Evolutionary conservation across 179 eudicot species (phyloP).

Genomic region (Corrigiola litoralis): DNA sequence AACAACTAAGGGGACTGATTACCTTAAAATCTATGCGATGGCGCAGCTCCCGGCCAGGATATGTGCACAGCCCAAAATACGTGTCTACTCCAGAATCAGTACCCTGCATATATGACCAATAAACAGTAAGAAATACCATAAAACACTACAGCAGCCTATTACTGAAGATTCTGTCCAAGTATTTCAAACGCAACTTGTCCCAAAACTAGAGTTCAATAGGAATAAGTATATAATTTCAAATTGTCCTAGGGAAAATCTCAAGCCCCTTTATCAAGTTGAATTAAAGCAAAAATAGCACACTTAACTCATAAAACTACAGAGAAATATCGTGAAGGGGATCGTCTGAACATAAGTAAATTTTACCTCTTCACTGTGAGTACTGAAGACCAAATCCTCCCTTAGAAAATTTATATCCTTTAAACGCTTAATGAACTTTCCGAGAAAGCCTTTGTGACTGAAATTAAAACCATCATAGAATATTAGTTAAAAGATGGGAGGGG

Average conservation of each 20-base stretch:
- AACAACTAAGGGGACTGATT: too few relatives aligned
- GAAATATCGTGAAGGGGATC: too few relatives aligned
- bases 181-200: too few relatives aligned
- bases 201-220: too few relatives aligned
- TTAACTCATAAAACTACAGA: too few relatives aligned
- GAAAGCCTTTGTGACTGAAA: constrained; percentile 83
- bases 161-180: too few relatives aligned
- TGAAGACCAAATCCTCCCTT: constrained; percentile 81
- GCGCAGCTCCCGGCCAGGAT: constrained; percentile 85
- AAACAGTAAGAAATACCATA: not conserved
- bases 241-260: too few relatives aligned
- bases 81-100: constrained; percentile 91
- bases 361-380: constrained; percentile 90
- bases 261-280: not conserved
- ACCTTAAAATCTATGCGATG: constrained; percentile 96
- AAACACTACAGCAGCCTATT: too few relatives aligned
- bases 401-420: constrained; percentile 77
- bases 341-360: too few relatives aligned
- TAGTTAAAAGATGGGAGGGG: not conserved
- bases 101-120: constrained; percentile 42
- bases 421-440: constrained; percentile 61
- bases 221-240: too few relatives aligned
- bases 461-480: not conserved
- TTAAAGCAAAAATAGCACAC: not conserved
- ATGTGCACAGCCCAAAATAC: constrained; percentile 94